Conservation (phyloP, 192 early-diverging fungal species). For the Backusella liffmaniae region DNA sequence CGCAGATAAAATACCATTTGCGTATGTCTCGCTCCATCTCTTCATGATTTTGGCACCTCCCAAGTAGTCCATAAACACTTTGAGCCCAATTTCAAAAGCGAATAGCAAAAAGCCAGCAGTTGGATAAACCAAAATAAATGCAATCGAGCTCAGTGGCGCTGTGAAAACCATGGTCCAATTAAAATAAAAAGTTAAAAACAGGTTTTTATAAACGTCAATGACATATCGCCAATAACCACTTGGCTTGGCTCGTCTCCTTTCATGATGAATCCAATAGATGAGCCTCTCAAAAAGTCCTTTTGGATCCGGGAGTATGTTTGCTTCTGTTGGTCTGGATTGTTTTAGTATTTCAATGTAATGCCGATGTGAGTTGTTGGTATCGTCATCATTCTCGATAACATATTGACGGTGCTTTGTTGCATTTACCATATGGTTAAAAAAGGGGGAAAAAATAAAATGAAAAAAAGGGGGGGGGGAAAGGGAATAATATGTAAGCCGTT, state of each 20-base stretch:
- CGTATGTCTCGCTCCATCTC: conserved; percentile 24
- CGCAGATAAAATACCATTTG: conserved; percentile 13
- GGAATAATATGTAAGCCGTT: too few relatives aligned
- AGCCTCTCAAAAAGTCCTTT: neutral
- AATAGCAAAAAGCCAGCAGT: conserved; percentile 19
- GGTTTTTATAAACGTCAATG: conserved; percentile 18
- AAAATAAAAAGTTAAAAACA: conserved; percentile 37
- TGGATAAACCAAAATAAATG: conserved; percentile 34
- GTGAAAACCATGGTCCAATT: conserved; percentile 33
- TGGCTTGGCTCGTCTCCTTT: neutral
- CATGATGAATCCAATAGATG: neutral
- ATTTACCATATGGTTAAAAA: neutral
- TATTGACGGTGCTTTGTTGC: neutral
- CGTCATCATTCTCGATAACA: neutral
- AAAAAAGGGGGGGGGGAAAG: neutral
- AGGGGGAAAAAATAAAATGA: neutral
- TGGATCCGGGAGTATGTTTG: neutral
- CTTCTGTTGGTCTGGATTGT: neutral
- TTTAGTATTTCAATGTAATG: neutral
- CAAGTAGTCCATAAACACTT: conserved; percentile 33
- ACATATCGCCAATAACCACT: conserved; percentile 12
- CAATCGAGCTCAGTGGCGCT: conserved; percentile 32
- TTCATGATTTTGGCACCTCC: conserved; percentile 20
- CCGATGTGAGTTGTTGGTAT: neutral
- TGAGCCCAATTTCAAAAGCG: conserved; percentile 29